These are phyloP conservation scores for Pichia sp. DNA, from an alignment of 1,139 yeast species.

Conservation along the genomic window DNA sequence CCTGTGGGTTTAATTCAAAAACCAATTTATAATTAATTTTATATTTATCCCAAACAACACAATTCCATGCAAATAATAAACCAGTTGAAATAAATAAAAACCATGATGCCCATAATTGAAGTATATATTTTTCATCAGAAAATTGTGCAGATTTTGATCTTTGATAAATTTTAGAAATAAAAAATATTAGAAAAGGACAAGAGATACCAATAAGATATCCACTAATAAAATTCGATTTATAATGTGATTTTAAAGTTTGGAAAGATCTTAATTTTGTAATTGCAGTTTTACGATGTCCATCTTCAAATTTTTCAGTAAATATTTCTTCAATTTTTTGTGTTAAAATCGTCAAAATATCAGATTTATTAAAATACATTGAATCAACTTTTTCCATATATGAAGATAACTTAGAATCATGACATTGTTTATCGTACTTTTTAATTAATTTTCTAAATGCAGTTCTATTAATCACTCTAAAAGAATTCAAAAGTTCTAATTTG, in stretches of 20 bases:
- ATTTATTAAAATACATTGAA: slow-evolving; percentile 51
- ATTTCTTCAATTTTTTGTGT: slow-evolving; percentile 59
- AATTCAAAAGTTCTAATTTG: slow-evolving; percentile 67
- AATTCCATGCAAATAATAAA: slow-evolving; percentile 59
- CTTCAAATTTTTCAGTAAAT: slow-evolving; percentile 60
- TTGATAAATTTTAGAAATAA: slow-evolving; percentile 43
- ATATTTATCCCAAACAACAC: slow-evolving; percentile 64
- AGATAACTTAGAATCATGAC: slow-evolving; percentile 43
- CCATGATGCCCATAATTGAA: slow-evolving; percentile 86
- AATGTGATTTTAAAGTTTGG: slow-evolving; percentile 36
- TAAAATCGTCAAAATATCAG: slow-evolving; percentile 62
- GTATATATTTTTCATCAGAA: slow-evolving; percentile 50
- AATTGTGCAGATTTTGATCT: slow-evolving; percentile 32
- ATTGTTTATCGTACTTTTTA: slow-evolving; percentile 81
- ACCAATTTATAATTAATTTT: slow-evolving; percentile 87
- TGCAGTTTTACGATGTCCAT: slow-evolving; percentile 68
- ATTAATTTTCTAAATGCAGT: slow-evolving; percentile 86
- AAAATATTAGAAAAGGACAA: slow-evolving; percentile 53
- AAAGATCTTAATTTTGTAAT: slow-evolving; percentile 62
- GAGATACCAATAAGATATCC: slow-evolving; percentile 71
- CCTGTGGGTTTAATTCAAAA: slow-evolving; percentile 75
- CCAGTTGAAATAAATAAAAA: slow-evolving; percentile 60
- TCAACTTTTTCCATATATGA: slow-evolving; percentile 56
- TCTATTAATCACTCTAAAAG: slow-evolving; percentile 69
- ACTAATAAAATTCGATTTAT: slow-evolving; percentile 44